phyloP scores from a whole-genome alignment of 2,329 filamentous ascomycete species.

The Penicillium thymicola region DNA sequence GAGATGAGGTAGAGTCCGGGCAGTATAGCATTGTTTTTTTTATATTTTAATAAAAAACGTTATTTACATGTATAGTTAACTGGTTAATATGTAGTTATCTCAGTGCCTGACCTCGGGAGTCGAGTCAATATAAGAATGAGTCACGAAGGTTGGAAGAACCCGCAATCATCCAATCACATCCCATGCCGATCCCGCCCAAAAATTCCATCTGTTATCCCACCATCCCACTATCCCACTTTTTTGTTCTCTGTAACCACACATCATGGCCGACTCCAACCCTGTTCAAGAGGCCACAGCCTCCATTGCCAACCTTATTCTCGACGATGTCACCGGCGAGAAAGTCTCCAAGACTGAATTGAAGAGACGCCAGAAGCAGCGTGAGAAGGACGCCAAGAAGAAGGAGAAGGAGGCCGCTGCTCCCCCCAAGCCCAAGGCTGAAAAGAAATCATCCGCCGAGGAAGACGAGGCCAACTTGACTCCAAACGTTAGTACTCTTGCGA shows the following conservation, averaged over 20 bases:
- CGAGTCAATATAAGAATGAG: neutral
- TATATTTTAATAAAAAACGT: too few species aligned
- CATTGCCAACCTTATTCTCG: conserved; percentile 73
- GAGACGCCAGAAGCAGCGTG: conserved; percentile 88
- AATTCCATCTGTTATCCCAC: conserved; percentile 26
- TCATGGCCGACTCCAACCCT: conserved; percentile 41
- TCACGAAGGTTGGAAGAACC: neutral
- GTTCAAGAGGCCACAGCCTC: conserved; percentile 47
- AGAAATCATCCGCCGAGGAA: conserved; percentile 59
- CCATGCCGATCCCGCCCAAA: conserved; percentile 32
- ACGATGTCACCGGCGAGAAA: conserved; percentile 89
- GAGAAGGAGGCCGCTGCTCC: conserved; percentile 72
- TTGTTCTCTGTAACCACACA: conserved; percentile 19
- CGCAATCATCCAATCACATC: conserved; percentile 25
- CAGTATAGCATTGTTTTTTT: neutral
- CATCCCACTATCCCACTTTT: conserved; percentile 24
- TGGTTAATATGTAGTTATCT: neutral
- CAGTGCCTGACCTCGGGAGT: neutral
- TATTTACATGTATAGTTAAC: neutral
- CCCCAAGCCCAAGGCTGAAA: conserved; percentile 57
- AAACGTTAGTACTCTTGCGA: conserved; percentile 53
- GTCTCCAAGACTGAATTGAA: conserved; percentile 86
- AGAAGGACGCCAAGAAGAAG: conserved; percentile 83
- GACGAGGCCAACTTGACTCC: conserved; percentile 71
- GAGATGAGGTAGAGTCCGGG: neutral